Evolutionary conservation across 257 asterid species (phyloP), one percentile per base, ranked within the genome.

Genomic region (Fraxinus americana): DNA sequence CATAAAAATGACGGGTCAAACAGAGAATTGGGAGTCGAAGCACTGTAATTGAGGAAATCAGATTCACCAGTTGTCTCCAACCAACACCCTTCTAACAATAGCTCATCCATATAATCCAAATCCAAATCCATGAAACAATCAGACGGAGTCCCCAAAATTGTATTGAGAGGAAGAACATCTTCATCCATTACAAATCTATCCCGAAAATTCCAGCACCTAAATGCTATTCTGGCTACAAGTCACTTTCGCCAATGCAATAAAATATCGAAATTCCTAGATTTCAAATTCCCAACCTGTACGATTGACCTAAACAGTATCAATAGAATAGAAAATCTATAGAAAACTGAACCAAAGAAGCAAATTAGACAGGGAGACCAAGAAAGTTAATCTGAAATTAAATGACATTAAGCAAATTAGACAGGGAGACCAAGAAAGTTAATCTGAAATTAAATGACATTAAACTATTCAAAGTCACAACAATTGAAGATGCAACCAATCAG

Each of bases 71-170:
- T 80, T 45, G 95, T 80, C 72, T 92, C 98, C 81, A 94, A 83
- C 99, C 96, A 90, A 80, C 94, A 91, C 27, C 97, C 98, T 32
- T 90, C 98, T 25, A 88, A 80, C 69, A 94, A 80, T 1, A 94
- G 78, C 67, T 87, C 96, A 83, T 92, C 97, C 92, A 92, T 86
- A 84, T 78, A 90, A 91, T 92, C 99, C 83, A 91, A 90, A 91
- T 92, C 99, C 83, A 91, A 80, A 88, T 94, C 98, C 94, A 92
- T 85, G 54, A 89, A 84, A 57, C 81, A 32, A 81, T 92, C 97
- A 73, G 88, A 79, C 38, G 86, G 81, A 27, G 79, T 57, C 32
- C 83, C 84, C 67, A 77, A 80, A 74, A 83, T 61, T 12, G 85
- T 79, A 82, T 75, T 81, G 25, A 83, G 75, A 73, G 91, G 87